Evolutionary conservation across 345 rosid genomes (phyloP).

Genomic region (Kernera saxatilis): DNA sequence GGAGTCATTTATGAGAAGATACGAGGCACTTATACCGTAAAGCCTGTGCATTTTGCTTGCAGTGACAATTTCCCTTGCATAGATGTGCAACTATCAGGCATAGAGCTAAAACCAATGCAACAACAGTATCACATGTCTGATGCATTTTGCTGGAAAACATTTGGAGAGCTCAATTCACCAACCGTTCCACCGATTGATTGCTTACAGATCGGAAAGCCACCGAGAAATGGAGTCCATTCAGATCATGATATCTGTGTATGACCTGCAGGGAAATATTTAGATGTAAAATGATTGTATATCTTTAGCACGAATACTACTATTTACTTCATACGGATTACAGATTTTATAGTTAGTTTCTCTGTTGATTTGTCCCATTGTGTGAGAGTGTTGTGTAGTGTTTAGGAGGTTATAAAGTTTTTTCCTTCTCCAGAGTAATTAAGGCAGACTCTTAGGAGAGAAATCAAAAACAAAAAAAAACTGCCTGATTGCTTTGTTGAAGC

Average conservation of each 20-base stretch:
- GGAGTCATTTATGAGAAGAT: constrained; percentile 83
- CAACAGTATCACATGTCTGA: constrained; percentile 64
- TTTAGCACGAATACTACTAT: background rate
- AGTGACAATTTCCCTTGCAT: constrained; percentile 80
- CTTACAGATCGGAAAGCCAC: constrained; percentile 78
- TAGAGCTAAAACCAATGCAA: constrained; percentile 68
- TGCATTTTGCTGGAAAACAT: constrained; percentile 96
- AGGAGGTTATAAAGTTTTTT: background rate
- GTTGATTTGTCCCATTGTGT: background rate
- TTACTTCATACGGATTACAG: background rate
- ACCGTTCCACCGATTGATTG: constrained; percentile 84
- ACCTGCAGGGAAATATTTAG: constrained; percentile 21
- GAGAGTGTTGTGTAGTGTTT: background rate
- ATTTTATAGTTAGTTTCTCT: background rate
- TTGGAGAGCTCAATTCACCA: constrained; percentile 70
- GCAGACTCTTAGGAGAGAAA: background rate
- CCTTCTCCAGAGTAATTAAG: constrained; percentile 3
- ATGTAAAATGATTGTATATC: constrained; percentile 14
- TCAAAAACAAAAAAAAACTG: background rate
- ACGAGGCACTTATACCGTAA: constrained; percentile 84
- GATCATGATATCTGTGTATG: constrained; percentile 55
- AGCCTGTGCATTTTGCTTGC: constrained; percentile 90
- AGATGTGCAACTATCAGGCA: constrained; percentile 65
- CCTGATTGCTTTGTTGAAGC: background rate
- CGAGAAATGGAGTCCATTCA: constrained; percentile 58